phyloP scores from a whole-genome alignment of 768 basidiomycete genomes.

The Collybia sordida region DNA sequence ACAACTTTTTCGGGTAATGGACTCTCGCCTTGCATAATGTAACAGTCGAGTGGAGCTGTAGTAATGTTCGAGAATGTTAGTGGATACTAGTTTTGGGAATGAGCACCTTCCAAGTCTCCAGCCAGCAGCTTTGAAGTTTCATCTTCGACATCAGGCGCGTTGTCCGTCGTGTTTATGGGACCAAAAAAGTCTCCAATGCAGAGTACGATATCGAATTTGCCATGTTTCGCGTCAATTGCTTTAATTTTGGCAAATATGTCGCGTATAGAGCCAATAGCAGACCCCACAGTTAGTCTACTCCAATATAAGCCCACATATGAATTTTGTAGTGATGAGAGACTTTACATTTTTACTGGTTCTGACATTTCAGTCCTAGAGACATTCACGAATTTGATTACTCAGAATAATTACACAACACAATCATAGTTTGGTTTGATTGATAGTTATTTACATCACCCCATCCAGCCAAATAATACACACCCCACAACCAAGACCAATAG shows the following conservation, averaged over 20 bases:
- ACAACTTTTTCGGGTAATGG: slow-evolving; percentile 73
- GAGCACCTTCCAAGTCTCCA: slow-evolving; percentile 65
- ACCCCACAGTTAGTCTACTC: slow-evolving; percentile 71
- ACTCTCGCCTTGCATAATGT: slow-evolving; percentile 86
- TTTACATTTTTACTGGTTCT: slow-evolving; percentile 35
- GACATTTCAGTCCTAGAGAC: slow-evolving; percentile 15
- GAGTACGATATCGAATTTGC: slow-evolving; percentile 84
- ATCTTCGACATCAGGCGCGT: slow-evolving; percentile 36
- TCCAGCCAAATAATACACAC: no score
- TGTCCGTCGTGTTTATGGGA: slow-evolving; percentile 32
- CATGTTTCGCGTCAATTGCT: slow-evolving; percentile 86
- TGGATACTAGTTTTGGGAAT: background rate
- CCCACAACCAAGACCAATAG: no score
- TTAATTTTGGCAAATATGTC: slow-evolving; percentile 81
- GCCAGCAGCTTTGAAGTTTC: slow-evolving; percentile 62
- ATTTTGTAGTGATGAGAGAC: background rate
- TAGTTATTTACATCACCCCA: no score
- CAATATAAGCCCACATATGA: slow-evolving; percentile 4
- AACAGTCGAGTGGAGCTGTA: slow-evolving; percentile 84
- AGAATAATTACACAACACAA: background rate
- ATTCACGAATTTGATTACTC: background rate
- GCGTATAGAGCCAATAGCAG: slow-evolving; percentile 70
- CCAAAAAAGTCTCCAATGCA: slow-evolving; percentile 89
- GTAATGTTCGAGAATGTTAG: slow-evolving; percentile 11
- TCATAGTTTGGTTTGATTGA: slow-evolving; percentile 7